Evolutionary conservation across 768 basidiomycete genomes (phyloP).

Genomic region (Auriscalpium orientale): DNA sequence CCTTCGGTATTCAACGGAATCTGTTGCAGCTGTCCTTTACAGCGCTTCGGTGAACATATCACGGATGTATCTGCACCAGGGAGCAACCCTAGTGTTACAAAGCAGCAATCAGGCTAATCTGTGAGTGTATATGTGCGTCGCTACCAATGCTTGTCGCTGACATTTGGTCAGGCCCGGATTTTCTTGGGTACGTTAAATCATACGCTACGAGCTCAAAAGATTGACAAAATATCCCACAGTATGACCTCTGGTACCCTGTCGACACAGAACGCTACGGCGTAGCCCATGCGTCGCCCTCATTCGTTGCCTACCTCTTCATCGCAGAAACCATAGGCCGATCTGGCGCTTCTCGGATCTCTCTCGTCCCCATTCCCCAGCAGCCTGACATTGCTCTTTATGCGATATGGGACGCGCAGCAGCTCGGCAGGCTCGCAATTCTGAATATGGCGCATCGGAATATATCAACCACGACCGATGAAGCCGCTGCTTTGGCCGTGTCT

Average conservation of each 20-base stretch:
- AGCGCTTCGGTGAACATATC: slow-evolving; percentile 22
- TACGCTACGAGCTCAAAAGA: too few relatives aligned
- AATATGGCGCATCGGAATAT: slow-evolving; percentile 22
- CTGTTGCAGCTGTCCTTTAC: slow-evolving; percentile 20
- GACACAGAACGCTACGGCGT: slow-evolving; percentile 20
- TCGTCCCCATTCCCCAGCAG: slow-evolving; percentile 12
- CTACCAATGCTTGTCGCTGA: background rate
- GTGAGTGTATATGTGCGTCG: slow-evolving; percentile 4
- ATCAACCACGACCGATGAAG: slow-evolving; percentile 9
- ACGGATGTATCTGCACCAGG: slow-evolving; percentile 29
- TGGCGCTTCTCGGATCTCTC: slow-evolving; percentile 16
- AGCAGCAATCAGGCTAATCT: slow-evolving; percentile 24
- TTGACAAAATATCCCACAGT: slow-evolving; percentile 10
- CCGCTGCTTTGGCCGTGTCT: slow-evolving; percentile 1
- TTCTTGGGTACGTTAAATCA: slow-evolving; percentile 15
- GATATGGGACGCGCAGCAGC: slow-evolving; percentile 20
- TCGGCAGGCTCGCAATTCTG: slow-evolving; percentile 19
- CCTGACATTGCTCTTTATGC: slow-evolving; percentile 25
- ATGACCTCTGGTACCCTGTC: slow-evolving; percentile 26
- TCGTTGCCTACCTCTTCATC: slow-evolving; percentile 27
- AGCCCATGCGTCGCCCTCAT: slow-evolving; percentile 22
- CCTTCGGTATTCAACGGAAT: slow-evolving; percentile 4
- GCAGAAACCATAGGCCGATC: slow-evolving; percentile 25
- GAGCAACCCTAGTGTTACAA: slow-evolving; percentile 27
- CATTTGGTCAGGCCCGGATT: slow-evolving; percentile 16